phyloP scores from a whole-genome alignment of 176 grass and related monocot genomes.

The Avena eriantha region DNA sequence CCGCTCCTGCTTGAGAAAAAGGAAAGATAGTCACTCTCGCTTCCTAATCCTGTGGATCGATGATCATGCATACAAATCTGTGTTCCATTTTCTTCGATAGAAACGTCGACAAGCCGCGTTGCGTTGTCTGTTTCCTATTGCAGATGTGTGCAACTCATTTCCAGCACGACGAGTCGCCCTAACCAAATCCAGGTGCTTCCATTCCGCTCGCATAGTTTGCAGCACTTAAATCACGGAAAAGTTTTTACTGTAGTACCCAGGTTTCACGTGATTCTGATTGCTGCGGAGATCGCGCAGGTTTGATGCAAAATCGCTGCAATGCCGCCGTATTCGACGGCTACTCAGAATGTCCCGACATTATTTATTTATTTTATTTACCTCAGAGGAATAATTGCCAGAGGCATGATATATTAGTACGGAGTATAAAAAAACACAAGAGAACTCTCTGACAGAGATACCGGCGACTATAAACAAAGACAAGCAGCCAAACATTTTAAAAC shows the following conservation, averaged over 20 bases:
- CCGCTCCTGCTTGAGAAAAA: too few species aligned
- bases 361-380: neutral
- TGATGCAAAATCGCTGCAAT: neutral
- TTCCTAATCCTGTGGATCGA: neutral
- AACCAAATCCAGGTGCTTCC: neutral
- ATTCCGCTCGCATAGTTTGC: neutral
- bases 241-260: neutral
- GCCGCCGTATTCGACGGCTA: neutral
- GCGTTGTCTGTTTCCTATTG: neutral
- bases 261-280: neutral
- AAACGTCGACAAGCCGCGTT: neutral
- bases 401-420: neutral
- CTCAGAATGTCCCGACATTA: neutral
- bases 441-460: constrained; percentile 8
- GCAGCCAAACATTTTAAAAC: neutral
- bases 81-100: neutral
- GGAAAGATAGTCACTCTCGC: neutral
- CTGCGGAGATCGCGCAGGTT: neutral
- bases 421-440: neutral
- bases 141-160: neutral
- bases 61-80: neutral
- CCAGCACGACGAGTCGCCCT: neutral
- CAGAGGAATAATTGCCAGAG: neutral
- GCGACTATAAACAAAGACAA: constrained; percentile 18
- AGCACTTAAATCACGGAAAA: neutral